These are phyloP conservation scores for Tetracladium maxilliforme DNA, from an alignment of 2,329 filamentous ascomycete species.

Conservation along the genomic window DNA sequence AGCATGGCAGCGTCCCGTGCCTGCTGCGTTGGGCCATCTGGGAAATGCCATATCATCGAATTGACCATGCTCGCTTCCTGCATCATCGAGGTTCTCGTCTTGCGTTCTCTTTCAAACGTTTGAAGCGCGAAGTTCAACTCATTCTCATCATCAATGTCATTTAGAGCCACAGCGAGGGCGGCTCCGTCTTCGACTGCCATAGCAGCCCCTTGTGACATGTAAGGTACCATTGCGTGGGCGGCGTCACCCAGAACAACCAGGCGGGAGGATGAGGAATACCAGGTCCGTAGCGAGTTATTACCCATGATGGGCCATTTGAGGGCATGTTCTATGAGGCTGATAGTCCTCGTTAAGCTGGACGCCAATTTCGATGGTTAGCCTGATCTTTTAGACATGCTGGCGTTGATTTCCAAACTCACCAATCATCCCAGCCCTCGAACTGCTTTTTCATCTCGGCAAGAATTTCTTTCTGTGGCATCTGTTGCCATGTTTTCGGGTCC, in stretches of 20 bases:
- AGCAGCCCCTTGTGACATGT: constrained; percentile 27
- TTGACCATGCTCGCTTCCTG: constrained; percentile 24
- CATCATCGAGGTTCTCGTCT: constrained; percentile 24
- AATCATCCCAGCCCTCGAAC: constrained; percentile 20
- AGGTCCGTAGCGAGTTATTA: constrained; percentile 22
- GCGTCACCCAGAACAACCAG: constrained; percentile 27
- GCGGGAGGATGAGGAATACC: constrained; percentile 23
- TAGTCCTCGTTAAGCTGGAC: not conserved
- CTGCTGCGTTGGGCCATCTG: constrained; percentile 15
- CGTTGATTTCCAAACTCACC: no score
- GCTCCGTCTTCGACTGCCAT: constrained; percentile 27
- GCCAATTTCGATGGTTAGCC: constrained; percentile 15
- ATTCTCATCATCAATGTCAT: constrained; percentile 17
- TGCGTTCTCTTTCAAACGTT: constrained; percentile 23
- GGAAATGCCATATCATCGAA: constrained; percentile 19
- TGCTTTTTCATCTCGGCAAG: constrained; percentile 18
- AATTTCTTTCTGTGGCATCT: constrained; percentile 10
- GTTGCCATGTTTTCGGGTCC: constrained; percentile 16
- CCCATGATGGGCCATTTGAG: constrained; percentile 25
- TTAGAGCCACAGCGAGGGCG: constrained; percentile 20
- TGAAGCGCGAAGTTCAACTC: constrained; percentile 16
- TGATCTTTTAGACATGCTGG: constrained; percentile 17
- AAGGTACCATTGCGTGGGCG: constrained; percentile 24
- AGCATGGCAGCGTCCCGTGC: constrained; percentile 20
- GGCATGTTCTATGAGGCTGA: constrained; percentile 1